A percentile compares a stretch with the other conserved stretches of the same genome.
phyloP scores from a whole-genome alignment of 139 green algal genomes.

The Bryopsis sp. region DNA sequence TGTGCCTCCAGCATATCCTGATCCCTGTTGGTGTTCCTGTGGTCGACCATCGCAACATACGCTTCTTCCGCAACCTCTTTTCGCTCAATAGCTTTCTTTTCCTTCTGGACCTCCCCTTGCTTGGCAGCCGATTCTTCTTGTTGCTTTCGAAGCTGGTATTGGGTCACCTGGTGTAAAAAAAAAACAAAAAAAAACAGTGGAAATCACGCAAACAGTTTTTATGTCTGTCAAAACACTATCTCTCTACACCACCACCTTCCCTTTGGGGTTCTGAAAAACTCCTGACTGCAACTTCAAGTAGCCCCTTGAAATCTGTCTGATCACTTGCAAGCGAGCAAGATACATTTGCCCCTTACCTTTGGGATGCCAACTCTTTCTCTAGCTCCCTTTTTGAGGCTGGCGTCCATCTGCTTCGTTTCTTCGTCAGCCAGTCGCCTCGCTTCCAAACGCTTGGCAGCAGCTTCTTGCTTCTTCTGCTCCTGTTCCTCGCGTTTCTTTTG shows the following conservation, averaged over 20 bases:
- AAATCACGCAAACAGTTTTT: background rate
- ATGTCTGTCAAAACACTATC: background rate
- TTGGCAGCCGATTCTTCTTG: constrained; percentile 11
- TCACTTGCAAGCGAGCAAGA: too few species aligned
- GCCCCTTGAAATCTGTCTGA: too few species aligned
- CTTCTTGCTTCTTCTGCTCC: constrained; percentile 27
- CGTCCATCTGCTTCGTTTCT: constrained; percentile 9
- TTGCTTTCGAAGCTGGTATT: background rate
- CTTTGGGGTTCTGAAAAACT: background rate
- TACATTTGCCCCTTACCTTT: too few species aligned
- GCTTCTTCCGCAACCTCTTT: constrained; percentile 28
- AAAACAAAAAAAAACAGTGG: background rate
- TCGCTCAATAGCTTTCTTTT: background rate
- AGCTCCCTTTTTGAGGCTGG: constrained; percentile 1
- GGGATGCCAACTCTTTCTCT: too few species aligned
- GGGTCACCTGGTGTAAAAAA: too few species aligned
- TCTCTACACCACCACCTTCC: background rate
- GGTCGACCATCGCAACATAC: constrained; percentile 27
- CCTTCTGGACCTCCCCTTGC: background rate
- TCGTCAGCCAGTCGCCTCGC: constrained; percentile 32
- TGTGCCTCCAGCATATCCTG: constrained; percentile 19
- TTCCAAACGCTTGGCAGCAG: constrained; percentile 34
- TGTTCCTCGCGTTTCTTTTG: constrained; percentile 33
- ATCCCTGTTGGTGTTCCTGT: constrained; percentile 29
- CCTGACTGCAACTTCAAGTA: too few species aligned